Evolutionary conservation across 805 yeast species (phyloP), one percentile per base, ranked within the genome.

Genomic region (Nakazawaea anatomiae): DNA sequence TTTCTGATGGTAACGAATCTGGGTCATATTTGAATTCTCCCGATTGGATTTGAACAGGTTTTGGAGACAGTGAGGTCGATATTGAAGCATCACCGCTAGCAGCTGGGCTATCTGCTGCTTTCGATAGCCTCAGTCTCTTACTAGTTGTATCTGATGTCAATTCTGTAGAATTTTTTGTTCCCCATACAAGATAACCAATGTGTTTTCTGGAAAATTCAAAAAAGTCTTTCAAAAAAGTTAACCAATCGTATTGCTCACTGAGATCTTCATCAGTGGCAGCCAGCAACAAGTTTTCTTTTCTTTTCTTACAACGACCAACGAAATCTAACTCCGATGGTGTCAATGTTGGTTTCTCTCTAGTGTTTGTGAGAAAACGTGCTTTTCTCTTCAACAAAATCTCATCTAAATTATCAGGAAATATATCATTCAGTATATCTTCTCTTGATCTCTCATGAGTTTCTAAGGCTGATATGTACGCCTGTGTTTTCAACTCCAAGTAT

Each of bases 381-480:
- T 73, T 66, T 52, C 82, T 64, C 40, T 61, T 62, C 55, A 74
- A 58, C 14, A 77, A 55, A 2, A 79, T 63, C 42, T 75, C 76
- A 42, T 79, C 82, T 59, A 90, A 59, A 57, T 82, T 74, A 4
- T 66, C 66, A 0, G 97, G 95, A 58, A 92, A 87, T 44, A 91
- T 76, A 58, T 83, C 88, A 48, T 86, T 82, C 56, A 91, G 70
- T 9, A 89, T 77, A 42, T 85, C 91, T 51, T 75, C 76, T 54
- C 80, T 76, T 1, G 86, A 70, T 56, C 86, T 72, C 49, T 81
- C 74, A n/a, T 72, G 73, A 1, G 83, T 74, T 60, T 85, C 88
- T 53, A 91, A 66, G 0, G 96, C 96, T 1, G 97, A 85, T 25
- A 94, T 90, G 62, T 82, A 94, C 0, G 97, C 96, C 66, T 94